phyloP scores from a whole-genome alignment of 495 filamentous ascomycete species.

The Penicillium samsonianum region DNA sequence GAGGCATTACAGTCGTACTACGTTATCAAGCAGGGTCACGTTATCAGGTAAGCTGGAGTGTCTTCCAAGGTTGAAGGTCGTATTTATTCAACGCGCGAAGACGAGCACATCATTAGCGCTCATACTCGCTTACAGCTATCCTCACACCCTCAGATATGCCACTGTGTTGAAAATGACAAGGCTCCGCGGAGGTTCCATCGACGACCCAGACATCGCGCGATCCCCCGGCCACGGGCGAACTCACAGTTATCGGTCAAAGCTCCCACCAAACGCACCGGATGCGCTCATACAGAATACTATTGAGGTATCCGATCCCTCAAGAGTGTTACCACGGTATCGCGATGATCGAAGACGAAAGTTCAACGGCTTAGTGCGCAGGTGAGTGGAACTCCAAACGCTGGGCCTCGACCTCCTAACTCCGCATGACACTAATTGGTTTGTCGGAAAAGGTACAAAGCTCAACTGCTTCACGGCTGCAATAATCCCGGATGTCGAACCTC shows the following conservation, averaged over 20 bases:
- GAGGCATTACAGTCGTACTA: constrained; percentile 19
- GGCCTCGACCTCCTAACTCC: not conserved
- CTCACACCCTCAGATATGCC: constrained; percentile 6
- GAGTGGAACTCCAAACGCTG: constrained; percentile 24
- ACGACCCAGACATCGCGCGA: constrained; percentile 36
- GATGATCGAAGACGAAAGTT: constrained; percentile 54
- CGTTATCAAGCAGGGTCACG: too few species aligned
- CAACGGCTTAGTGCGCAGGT: constrained; percentile 55
- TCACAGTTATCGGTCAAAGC: constrained; percentile 41
- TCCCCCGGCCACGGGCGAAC: constrained; percentile 31
- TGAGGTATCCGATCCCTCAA: constrained; percentile 45
- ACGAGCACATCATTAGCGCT: not conserved
- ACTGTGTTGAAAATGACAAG: constrained; percentile 42
- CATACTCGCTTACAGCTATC: not conserved
- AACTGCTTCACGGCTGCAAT: constrained; percentile 81
- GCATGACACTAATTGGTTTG: constrained; percentile 13
- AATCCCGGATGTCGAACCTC: constrained; percentile 68
- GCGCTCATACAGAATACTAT: constrained; percentile 52
- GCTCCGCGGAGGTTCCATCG: constrained; percentile 49
- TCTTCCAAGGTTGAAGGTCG: constrained; percentile 1
- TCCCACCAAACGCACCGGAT: constrained; percentile 52
- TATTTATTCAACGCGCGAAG: not conserved
- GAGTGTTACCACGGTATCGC: constrained; percentile 49
- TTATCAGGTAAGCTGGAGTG: constrained; percentile 28
- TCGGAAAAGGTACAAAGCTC: constrained; percentile 67